Evolutionary conservation across 306 rosid genomes (phyloP).

Genomic region (Trichosanthes truncata): DNA sequence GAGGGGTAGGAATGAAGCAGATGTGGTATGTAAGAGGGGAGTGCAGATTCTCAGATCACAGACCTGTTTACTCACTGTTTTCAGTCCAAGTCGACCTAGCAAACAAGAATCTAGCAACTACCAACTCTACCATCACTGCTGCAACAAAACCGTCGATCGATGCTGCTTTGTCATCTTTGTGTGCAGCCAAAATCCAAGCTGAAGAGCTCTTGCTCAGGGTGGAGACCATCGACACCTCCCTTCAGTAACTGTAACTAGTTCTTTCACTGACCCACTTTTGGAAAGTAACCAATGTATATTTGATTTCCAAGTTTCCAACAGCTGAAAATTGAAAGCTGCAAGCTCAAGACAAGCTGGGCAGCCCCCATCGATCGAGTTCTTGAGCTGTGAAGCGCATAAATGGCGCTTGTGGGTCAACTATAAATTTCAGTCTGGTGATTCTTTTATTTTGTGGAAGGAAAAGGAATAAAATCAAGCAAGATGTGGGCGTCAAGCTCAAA

Average conservation of each 20-base stretch:
- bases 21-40: constrained; percentile 72
- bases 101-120: constrained; percentile 6
- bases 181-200: constrained; percentile 58
- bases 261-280: not conserved
- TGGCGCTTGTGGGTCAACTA: not conserved
- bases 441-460: constrained; percentile 4
- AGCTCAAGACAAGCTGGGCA: not conserved
- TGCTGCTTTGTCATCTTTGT: constrained; percentile 25
- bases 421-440: not conserved
- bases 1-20: constrained; percentile 72
- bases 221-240: constrained; percentile 10
- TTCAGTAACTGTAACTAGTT: not conserved
- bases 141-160: constrained; percentile 23
- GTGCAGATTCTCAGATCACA: constrained; percentile 88
- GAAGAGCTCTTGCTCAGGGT: constrained; percentile 58
- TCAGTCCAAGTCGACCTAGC: constrained; percentile 34
- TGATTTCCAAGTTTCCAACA: constrained; percentile 3
- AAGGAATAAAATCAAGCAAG: not conserved
- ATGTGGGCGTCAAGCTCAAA: not conserved
- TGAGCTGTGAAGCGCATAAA: not conserved
- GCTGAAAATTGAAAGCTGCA: not conserved
- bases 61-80: constrained; percentile 71
- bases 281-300: not conserved
- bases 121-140: constrained; percentile 1
- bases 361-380: not conserved